Conservation (phyloP, 2,329 filamentous ascomycete genomes). For the Aspergillus brasiliensis region DNA sequence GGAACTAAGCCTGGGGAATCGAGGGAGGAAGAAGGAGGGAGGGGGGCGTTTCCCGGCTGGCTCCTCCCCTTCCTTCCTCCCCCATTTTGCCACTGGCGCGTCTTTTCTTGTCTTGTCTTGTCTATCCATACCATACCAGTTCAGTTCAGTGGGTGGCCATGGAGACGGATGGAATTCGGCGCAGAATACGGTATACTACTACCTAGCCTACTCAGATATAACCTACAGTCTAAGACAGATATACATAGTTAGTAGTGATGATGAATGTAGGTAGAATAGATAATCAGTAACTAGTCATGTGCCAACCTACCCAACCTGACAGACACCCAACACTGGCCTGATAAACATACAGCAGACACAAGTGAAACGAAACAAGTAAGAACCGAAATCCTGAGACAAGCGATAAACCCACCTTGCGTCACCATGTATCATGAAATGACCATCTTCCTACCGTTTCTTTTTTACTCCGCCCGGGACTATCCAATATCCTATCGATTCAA, state of each 20-base stretch:
- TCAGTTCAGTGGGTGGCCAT: background rate
- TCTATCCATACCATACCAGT: background rate
- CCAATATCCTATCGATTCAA: background rate
- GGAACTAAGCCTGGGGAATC: background rate
- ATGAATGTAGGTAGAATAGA: background rate
- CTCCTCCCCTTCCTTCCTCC: too few relatives aligned
- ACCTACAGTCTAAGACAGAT: too few relatives aligned
- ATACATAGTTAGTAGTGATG: too few relatives aligned
- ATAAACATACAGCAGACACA: background rate
- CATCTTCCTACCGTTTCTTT: too few relatives aligned
- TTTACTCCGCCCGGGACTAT: slow-evolving; percentile 2
- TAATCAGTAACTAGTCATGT: background rate
- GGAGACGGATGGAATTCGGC: background rate
- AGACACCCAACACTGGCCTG: background rate
- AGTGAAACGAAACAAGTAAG: background rate
- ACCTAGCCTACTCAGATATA: background rate
- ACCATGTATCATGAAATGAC: slow-evolving; percentile 9
- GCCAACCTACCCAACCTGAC: background rate
- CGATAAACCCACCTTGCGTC: slow-evolving; percentile 4
- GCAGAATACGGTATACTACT: too few relatives aligned
- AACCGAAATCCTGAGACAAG: background rate
- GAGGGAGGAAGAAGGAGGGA: background rate
- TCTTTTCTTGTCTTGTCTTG: too few relatives aligned
- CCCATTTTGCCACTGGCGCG: background rate
- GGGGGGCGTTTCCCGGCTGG: background rate